Evolutionary conservation across 495 filamentous ascomycete species (phyloP).

Genomic region (Aspergillus indologenus): DNA sequence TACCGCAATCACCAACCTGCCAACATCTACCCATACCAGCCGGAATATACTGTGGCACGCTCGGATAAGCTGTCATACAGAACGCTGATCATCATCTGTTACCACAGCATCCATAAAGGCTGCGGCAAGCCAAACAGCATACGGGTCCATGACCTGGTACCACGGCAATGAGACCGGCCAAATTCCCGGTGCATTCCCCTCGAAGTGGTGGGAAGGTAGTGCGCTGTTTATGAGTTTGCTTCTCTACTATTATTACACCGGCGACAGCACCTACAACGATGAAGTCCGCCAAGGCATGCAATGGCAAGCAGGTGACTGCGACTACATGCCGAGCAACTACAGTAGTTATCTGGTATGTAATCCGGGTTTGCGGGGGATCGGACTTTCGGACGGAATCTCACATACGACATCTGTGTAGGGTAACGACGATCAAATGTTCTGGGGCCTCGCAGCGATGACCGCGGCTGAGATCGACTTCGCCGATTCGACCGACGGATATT

Average conservation of each 20-base stretch:
- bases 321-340: slow-evolving; percentile 48
- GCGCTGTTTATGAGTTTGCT: slow-evolving; percentile 54
- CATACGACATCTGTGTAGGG: slow-evolving; percentile 29
- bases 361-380: not conserved
- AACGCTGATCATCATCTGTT: not conserved
- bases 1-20: not conserved
- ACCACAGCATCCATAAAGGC: slow-evolving; percentile 61
- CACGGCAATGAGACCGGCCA: slow-evolving; percentile 60
- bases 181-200: slow-evolving; percentile 55
- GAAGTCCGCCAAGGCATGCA: slow-evolving; percentile 49
- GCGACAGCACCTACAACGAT: slow-evolving; percentile 51
- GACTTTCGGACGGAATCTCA: not conserved
- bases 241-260: slow-evolving; percentile 56
- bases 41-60: no score
- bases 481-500: slow-evolving; percentile 48
- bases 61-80: not conserved
- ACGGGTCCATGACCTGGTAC: slow-evolving; percentile 70
- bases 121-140: slow-evolving; percentile 55
- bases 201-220: slow-evolving; percentile 77
- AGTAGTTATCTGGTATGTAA: slow-evolving; percentile 36
- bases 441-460: slow-evolving; percentile 55
- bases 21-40: not conserved
- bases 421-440: slow-evolving; percentile 59
- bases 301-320: slow-evolving; percentile 45
- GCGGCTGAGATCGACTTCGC: slow-evolving; percentile 52